These are phyloP conservation scores for Exophiala oligosperma DNA, from an alignment of 2,329 filamentous ascomycete species.

Conservation along the genomic window DNA sequence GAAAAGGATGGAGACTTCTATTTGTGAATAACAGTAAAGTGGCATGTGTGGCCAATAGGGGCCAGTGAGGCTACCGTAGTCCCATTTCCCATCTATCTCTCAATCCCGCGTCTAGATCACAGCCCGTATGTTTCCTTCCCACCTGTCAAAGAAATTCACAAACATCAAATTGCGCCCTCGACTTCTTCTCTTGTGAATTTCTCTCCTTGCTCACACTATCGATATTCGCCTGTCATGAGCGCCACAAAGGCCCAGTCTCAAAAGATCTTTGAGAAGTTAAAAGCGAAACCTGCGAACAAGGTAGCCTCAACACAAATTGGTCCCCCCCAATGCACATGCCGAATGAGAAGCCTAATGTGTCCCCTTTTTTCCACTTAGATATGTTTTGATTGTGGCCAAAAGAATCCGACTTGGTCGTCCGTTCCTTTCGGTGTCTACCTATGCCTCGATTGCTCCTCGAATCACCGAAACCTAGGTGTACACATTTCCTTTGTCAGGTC, in stretches of 20 bases:
- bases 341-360: slow-evolving; percentile 7
- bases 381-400: slow-evolving; percentile 97
- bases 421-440: slow-evolving; percentile 97
- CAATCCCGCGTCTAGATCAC: not conserved
- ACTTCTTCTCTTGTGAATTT: not conserved
- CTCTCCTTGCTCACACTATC: not conserved
- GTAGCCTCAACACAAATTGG: slow-evolving; percentile 46
- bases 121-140: not conserved
- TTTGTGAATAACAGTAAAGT: not conserved
- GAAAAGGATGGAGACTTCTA: not conserved
- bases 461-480: slow-evolving; percentile 95
- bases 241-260: slow-evolving; percentile 94
- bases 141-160: slow-evolving; percentile 1
- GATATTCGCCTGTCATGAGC: slow-evolving; percentile 48
- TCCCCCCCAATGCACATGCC: slow-evolving; percentile 19
- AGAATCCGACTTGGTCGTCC: slow-evolving; percentile 98
- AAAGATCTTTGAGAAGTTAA: slow-evolving; percentile 97
- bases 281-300: slow-evolving; percentile 92
- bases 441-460: slow-evolving; percentile 94
- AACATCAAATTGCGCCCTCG: not conserved
- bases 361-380: slow-evolving; percentile 55
- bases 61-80: not conserved
- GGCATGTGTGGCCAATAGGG: not conserved
- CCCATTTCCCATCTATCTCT: not conserved
- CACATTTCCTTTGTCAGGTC: slow-evolving; percentile 99